A percentile compares a stretch with the other conserved stretches of the same genome.
These are phyloP conservation scores for Fusarium sp. DNA, from an alignment of 2,329 filamentous ascomycete genomes.

Conservation along the genomic window DNA sequence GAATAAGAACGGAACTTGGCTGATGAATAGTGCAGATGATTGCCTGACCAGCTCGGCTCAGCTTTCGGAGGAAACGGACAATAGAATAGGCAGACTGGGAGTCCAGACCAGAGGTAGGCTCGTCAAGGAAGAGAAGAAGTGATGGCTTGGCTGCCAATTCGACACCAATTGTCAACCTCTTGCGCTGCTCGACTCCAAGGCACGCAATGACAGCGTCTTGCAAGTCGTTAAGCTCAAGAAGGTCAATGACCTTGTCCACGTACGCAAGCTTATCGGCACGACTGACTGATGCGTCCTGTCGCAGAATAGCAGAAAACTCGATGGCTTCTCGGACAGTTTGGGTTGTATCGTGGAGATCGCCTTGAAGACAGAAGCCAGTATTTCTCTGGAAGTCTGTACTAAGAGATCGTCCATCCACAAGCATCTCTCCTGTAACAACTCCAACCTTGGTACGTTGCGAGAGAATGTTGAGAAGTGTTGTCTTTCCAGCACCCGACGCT, in stretches of 20 bases:
- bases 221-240: conserved; percentile 73
- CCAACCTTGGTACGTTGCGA: conserved; percentile 80
- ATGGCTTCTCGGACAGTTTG: conserved; percentile 74
- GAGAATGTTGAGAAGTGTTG: conserved; percentile 80
- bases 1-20: conserved; percentile 64
- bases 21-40: conserved; percentile 71
- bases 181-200: conserved; percentile 68
- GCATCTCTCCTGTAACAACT: conserved; percentile 78
- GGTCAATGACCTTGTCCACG: conserved; percentile 71
- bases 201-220: conserved; percentile 70
- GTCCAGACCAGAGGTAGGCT: conserved; percentile 67
- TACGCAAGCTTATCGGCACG: conserved; percentile 72
- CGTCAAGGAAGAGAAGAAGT: conserved; percentile 71
- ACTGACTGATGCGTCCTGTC: conserved; percentile 67
- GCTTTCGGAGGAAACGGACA: conserved; percentile 67
- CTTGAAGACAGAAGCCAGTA: conserved; percentile 74
- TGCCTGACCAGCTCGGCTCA: conserved; percentile 68
- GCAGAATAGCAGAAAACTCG: conserved; percentile 72
- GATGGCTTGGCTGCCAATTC: conserved; percentile 66
- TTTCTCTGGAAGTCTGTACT: conserved; percentile 81
- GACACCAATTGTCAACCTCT: conserved; percentile 65
- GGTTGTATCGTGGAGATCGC: conserved; percentile 72
- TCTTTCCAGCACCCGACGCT: conserved; percentile 85
- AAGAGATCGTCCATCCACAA: conserved; percentile 77
- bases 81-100: conserved; percentile 68